Evolutionary conservation across 768 basidiomycete genomes (phyloP).

Genomic region (Steccherinum ochraceum): DNA sequence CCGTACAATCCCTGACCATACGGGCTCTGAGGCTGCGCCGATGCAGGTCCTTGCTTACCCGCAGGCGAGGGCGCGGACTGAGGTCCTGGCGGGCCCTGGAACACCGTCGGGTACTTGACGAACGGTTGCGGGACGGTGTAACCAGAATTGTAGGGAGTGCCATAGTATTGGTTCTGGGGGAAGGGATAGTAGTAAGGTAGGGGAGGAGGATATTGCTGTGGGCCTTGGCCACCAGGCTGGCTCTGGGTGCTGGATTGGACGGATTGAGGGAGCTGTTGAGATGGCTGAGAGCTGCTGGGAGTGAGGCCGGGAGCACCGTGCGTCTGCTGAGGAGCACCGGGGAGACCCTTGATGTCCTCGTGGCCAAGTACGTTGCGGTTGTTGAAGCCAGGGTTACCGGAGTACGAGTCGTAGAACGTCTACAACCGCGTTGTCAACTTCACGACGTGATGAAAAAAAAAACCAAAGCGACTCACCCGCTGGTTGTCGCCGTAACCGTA

Average conservation of each 20-base stretch:
- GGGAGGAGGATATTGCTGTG: conserved; percentile 62
- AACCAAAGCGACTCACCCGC: conserved; percentile 55
- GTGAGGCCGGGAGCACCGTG: conserved; percentile 45
- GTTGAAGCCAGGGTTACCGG: conserved; percentile 56
- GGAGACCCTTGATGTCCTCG: conserved; percentile 71
- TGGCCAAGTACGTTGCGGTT: conserved; percentile 61
- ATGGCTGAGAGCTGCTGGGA: conserved; percentile 42
- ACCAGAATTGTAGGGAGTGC: conserved; percentile 57
- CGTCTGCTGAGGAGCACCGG: conserved; percentile 45
- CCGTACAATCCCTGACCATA: conserved; percentile 62
- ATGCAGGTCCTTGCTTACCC: conserved; percentile 56
- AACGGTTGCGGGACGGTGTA: conserved; percentile 59
- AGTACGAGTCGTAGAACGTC: conserved; percentile 77
- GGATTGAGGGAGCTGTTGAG: conserved; percentile 47
- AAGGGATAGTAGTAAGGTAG: conserved; percentile 58
- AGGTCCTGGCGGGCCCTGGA: conserved; percentile 67
- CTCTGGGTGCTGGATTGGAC: conserved; percentile 45
- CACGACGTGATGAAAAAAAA: no score
- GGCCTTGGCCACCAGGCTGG: conserved; percentile 55
- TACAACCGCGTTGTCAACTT: no score
- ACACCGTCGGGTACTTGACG: conserved; percentile 74
- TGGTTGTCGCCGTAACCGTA: conserved; percentile 66
- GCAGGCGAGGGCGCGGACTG: conserved; percentile 59
- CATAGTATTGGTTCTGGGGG: conserved; percentile 73
- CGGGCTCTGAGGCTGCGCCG: conserved; percentile 50